Percentiles rank a stretch among this genome's conserved stretches.
These are phyloP conservation scores for Platismatia glauca DNA, from an alignment of 495 filamentous ascomycete genomes.

Conservation along the genomic window DNA sequence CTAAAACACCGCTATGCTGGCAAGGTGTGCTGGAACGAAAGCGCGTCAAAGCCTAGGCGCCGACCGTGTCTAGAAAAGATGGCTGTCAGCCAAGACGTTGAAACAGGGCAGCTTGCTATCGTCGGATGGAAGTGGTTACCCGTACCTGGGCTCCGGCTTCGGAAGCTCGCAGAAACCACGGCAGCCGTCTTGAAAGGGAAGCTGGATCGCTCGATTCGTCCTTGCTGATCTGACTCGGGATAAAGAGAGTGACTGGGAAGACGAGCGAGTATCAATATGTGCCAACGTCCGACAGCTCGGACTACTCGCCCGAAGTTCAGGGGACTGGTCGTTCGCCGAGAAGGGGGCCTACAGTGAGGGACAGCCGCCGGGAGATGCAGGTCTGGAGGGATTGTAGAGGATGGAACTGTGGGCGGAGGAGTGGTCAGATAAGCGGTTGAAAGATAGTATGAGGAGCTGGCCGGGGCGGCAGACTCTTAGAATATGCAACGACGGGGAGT, in stretches of 20 bases:
- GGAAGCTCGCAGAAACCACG: not conserved
- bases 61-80: not conserved
- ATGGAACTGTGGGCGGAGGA: not conserved
- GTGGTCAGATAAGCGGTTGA: not conserved
- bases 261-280: not conserved
- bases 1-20: not conserved
- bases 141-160: not conserved
- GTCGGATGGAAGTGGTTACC: not conserved
- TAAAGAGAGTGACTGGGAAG: not conserved
- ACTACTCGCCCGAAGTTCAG: not conserved
- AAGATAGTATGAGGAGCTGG: not conserved
- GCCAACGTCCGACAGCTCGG: not conserved
- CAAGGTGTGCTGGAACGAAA: not conserved
- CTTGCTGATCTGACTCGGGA: not conserved
- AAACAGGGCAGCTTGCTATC: not conserved
- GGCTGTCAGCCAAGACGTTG: not conserved
- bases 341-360: not conserved
- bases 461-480: not conserved
- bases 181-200: not conserved
- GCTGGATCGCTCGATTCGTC: not conserved
- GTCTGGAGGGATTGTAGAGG: not conserved
- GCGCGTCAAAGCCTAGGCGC: not conserved
- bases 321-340: not conserved
- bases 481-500: not conserved
- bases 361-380: not conserved